Base-by-base conservation (phyloP, 2,329 filamentous ascomycete species). In the Ambrosiella beaveri region DNA sequence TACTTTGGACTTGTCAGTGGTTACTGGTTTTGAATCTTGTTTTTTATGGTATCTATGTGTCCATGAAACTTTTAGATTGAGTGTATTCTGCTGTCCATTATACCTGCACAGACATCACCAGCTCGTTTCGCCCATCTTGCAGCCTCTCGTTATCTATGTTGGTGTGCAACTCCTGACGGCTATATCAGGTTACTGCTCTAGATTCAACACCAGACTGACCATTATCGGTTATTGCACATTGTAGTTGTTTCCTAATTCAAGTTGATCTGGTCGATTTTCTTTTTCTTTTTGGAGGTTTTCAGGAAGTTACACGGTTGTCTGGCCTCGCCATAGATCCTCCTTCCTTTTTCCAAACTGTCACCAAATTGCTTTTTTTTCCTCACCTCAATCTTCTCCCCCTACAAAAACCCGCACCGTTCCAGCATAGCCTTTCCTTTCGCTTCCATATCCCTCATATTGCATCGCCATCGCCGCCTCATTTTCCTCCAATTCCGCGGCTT, bases 341-440 rank as follows among this genome's bases (percentile, higher is more conserved):
- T 53, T 50, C 38, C 17, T 44, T 55, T 51, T 51, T 51, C 7
- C 19, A 11, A 11, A 51, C 47, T 51, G 15, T 51, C 47, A 51
- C 47, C 3, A 51, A 51, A 51, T 51, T 19, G 47, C 17, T 51
- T 51, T 51, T 51, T 49, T 49, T 49, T 51, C 36, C 27, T 51
- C 49, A 51, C 17, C 41, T 52, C 27, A 40, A 41, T 35, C 7
- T 41, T 19, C 37, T 51, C 47, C 15, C 47, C 37, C 19, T 39
- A 35, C 38, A 40, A 35, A 55, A 51, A 51, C 27, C 6, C 47
- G 15, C 47, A 2, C 47, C 27, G 47, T 51, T n/a, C 27, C 17
- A 36, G 47, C 47, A 51, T 51, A 27, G 47, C 47, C 19, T 51
- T n/a, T 51, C 27, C 47, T 51, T 36, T 11, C 17, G 17, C 17